Evolutionary conservation across 2,329 filamentous ascomycete species (phyloP).

Genomic region (Beauveria sp.): DNA sequence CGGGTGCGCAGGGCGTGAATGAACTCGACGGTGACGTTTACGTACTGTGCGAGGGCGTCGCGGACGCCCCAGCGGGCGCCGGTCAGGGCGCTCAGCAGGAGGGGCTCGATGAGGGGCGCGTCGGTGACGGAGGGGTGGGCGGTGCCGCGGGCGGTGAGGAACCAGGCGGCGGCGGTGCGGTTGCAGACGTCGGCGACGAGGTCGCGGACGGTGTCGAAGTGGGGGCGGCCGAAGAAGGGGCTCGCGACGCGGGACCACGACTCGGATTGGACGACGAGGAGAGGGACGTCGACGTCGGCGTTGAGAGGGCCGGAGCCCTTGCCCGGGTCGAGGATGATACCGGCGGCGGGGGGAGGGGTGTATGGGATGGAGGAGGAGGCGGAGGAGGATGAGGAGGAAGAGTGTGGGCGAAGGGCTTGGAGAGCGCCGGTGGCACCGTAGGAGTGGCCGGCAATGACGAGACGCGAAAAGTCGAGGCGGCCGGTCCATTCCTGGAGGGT

Average conservation of each 20-base stretch:
- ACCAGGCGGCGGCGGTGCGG: constrained; percentile 41
- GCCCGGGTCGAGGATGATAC: constrained; percentile 57
- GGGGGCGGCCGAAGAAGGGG: constrained; percentile 54
- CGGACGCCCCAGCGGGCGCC: constrained; percentile 50
- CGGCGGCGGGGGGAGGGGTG: constrained; percentile 45
- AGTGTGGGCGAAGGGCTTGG: constrained; percentile 45
- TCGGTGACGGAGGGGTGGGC: constrained; percentile 60
- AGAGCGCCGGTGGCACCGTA: constrained; percentile 59
- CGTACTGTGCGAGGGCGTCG: constrained; percentile 52
- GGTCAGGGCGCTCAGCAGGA: constrained; percentile 52
- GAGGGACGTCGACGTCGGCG: constrained; percentile 46
- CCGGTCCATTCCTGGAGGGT: constrained; percentile 41
- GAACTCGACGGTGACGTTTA: constrained; percentile 50
- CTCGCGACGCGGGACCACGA: constrained; percentile 53
- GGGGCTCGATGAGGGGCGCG: constrained; percentile 55
- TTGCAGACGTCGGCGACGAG: constrained; percentile 40
- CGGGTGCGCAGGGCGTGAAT: constrained; percentile 38
- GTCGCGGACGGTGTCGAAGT: constrained; percentile 55
- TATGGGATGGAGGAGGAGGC: constrained; percentile 21
- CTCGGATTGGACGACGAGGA: constrained; percentile 55
- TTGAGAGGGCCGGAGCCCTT: constrained; percentile 57
- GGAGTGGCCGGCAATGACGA: constrained; percentile 55
- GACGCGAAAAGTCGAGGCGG: constrained; percentile 44
- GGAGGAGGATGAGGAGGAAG: constrained; percentile 14
- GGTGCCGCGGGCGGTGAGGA: constrained; percentile 46